phyloP scores from a whole-genome alignment of 257 asterid genomes.

The Scutellaria baicalensis region DNA sequence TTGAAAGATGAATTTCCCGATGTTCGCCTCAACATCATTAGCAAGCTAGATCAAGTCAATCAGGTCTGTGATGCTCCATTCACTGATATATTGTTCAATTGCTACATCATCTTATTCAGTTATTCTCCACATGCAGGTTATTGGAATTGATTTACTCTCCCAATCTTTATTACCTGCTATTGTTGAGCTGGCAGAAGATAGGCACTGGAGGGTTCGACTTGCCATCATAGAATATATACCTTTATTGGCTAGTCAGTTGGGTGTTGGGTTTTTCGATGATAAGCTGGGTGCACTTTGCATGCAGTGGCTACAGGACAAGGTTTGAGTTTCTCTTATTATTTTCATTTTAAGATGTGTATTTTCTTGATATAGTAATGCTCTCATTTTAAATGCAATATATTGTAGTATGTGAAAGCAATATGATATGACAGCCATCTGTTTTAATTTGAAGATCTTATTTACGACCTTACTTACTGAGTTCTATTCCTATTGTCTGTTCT shows the following conservation, averaged over 20 bases:
- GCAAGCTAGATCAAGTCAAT: constrained; percentile 91
- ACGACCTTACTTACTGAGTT: not conserved
- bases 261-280: constrained; percentile 67
- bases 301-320: constrained; percentile 81
- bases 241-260: constrained; percentile 55
- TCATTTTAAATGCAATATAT: not conserved
- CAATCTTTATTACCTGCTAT: constrained; percentile 67
- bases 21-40: constrained; percentile 77
- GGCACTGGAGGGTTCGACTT: constrained; percentile 72
- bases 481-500: not conserved
- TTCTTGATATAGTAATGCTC: not conserved
- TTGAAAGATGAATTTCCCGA: constrained; percentile 89
- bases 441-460: not conserved
- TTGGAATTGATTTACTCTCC: constrained; percentile 69
- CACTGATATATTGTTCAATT: not conserved
- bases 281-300: constrained; percentile 75
- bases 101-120: not conserved
- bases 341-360: not conserved
- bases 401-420: not conserved
- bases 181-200: constrained; percentile 71
- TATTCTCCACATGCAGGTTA: constrained; percentile 38
- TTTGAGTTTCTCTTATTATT: constrained; percentile 11
- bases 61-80: constrained; percentile 37
- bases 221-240: constrained; percentile 65
- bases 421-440: not conserved